Evolutionary conservation across 108 stramenopile species (phyloP), one percentile per base, ranked within the genome.

Genomic region (Stephanodiscus minutulus): DNA sequence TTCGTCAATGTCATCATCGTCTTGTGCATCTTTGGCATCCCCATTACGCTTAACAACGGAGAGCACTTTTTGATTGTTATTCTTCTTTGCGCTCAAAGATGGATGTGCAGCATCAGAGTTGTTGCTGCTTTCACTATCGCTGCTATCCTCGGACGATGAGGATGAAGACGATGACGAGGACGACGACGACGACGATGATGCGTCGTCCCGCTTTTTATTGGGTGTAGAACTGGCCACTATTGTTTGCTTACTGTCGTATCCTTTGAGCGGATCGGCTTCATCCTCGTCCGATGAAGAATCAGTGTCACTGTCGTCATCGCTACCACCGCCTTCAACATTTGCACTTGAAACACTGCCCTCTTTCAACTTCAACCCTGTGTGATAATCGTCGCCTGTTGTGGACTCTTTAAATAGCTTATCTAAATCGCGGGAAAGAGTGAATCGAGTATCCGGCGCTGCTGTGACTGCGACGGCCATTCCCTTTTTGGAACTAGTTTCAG

Each of bases 321-420:
- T 58, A 47, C 10, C 28, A 44, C 24, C 35, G 39, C 37, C 53
- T 31, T 56, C 68, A 28, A 20, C 62, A 17, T 67, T 39, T 21
- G 4, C 58, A 17, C 60, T 47, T 60, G 47, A 54, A 50, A 12
- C 41, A 22, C 37, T 52, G 20, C 33, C 25, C 31, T 22, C 31
- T 12, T 31, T 61, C 33, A 56, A 18, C 25, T 54, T 56, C 25
- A 64, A 47, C 54, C 58, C 59, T 43, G 63, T 43, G 37, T 68
- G 60, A 73, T 73, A 80, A 68, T 80, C 79, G 20, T 68, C 54
- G 3, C 79, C 79, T 13, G 61, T 80, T 11, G 79, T 80, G 6
- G 79, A 80, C 68, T 80, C 72, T 6, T 43, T 2, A 55, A 80
- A 80, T 36, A 73, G 9, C 5, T 62, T 62, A 64, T 80, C 79